Evolutionary conservation across 108 stramenopile genomes (phyloP).

Genomic region (Fragilariopsis cylindrus): DNA sequence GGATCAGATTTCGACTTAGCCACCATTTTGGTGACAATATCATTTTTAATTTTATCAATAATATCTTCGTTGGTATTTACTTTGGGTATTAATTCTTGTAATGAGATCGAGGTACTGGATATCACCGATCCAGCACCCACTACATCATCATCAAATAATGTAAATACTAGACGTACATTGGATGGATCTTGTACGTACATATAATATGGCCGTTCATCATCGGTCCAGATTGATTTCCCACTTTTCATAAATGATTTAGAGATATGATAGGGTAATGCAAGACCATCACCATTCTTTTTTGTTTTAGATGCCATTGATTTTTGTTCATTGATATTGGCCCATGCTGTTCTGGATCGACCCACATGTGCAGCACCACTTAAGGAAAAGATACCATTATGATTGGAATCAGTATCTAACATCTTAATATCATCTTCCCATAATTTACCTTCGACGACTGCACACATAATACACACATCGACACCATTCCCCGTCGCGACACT

Average conservation of each 20-base stretch:
- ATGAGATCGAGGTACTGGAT: slow-evolving; percentile 53
- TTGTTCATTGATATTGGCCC: slow-evolving; percentile 70
- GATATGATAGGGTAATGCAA: slow-evolving; percentile 72
- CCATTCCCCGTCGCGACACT: slow-evolving; percentile 63
- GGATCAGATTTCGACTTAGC: background rate
- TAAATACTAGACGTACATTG: slow-evolving; percentile 63
- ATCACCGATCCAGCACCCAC: slow-evolving; percentile 61
- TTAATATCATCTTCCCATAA: slow-evolving; percentile 73
- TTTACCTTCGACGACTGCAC: slow-evolving; percentile 67
- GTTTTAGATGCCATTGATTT: slow-evolving; percentile 47
- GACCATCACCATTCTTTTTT: slow-evolving; percentile 27
- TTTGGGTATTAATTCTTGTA: slow-evolving; percentile 55
- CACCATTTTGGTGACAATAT: slow-evolving; percentile 48
- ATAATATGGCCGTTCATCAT: slow-evolving; percentile 66
- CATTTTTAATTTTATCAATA: slow-evolving; percentile 26
- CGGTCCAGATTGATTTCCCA: slow-evolving; percentile 73
- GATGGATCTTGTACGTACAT: slow-evolving; percentile 79
- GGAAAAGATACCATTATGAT: slow-evolving; percentile 74
- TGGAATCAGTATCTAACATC: slow-evolving; percentile 66
- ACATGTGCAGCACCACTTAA: slow-evolving; percentile 78
- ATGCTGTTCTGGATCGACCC: slow-evolving; percentile 67
- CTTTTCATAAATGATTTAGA: slow-evolving; percentile 61
- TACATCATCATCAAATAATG: slow-evolving; percentile 75
- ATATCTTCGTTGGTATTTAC: slow-evolving; percentile 6
- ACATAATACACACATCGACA: slow-evolving; percentile 62